Evolutionary conservation across 345 rosid genomes (phyloP), one percentile per base, ranked within the genome.

Genomic region (Garcia nutans): DNA sequence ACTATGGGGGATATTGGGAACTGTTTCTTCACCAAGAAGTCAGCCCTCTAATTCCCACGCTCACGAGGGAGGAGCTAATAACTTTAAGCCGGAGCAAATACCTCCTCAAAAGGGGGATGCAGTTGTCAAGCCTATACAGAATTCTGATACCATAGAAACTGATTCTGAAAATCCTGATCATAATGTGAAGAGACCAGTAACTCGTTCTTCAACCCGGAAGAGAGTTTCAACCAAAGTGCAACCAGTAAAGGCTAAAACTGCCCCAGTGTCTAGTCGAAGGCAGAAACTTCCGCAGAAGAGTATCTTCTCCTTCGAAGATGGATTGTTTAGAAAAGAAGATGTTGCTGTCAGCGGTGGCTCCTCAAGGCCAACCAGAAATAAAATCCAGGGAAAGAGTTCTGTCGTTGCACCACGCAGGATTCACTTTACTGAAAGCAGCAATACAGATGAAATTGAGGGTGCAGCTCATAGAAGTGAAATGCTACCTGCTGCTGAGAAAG

Each of bases 81-180:
- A 78, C 68, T 81, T 64, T 58, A 85, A 79, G 80, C 76, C 80
- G 68, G 81, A 76, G 69, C 72, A 81, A 69, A 75, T 64, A 42
- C 76, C 76, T 68, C 79, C 73, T 66, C 70, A 76, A 74, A 73
- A 76, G 23, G 69, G 44, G 69, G 88, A 79, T 74, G 74, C 67
- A 66, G 74, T 26, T 79, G 65, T 71, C 78, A 87, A 82, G 77
- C 88, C 79, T 63, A 81, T 82, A 73, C 87, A 85, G 76, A 77
- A 71, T 79, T 89, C 98, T 72, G 99, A 93, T 80, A 82, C 92
- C 37, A 89, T 89, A 68, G 99, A 93, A 90, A 85, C 88, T 70
- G 98, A 88, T 84, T 85, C 97, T 69, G 95, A 89, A 78, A 85
- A 79, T 82, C 92, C 91, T 65, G 85, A 84, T 68, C 76, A 57